Percentiles rank a stretch among this genome's conserved stretches.
Conservation (phyloP, 805 yeast genomes). For the Zygosaccharomyces pseudorouxii region DNA sequence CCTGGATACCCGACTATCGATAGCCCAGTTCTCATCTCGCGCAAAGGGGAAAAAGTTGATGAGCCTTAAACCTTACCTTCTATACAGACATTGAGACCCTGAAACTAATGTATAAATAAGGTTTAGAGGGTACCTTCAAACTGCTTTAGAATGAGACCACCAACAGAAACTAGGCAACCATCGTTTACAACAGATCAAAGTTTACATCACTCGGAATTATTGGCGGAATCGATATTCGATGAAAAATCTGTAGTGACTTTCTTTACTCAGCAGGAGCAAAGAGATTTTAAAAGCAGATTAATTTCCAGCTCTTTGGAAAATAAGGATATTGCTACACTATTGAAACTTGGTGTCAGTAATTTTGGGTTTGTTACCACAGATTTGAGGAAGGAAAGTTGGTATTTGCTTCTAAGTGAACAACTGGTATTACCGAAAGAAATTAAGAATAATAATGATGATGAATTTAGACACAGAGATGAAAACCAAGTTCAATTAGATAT, state of each 20-base stretch:
- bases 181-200: conserved; percentile 2
- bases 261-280: conserved; percentile 13
- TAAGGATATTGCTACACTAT: conserved; percentile 13
- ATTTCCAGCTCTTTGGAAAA: conserved; percentile 18
- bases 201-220: conserved; percentile 11
- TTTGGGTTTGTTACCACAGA: conserved; percentile 26
- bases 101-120: neutral
- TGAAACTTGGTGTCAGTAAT: conserved; percentile 21
- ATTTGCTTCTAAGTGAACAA: conserved; percentile 30
- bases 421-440: conserved; percentile 3
- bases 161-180: neutral
- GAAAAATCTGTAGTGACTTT: conserved; percentile 12
- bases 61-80: neutral
- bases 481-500: conserved; percentile 78
- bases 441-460: conserved; percentile 18
- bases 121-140: neutral
- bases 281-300: conserved; percentile 13
- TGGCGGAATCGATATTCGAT: conserved; percentile 14
- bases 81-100: neutral
- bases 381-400: conserved; percentile 23
- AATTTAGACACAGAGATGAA: conserved; percentile 55
- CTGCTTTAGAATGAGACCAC: neutral
- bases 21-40: neutral
- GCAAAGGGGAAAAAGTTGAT: neutral
- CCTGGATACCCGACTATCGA: neutral